Evolutionary conservation across 2,329 filamentous ascomycete species (phyloP), one percentile per base, ranked within the genome.

Genomic region (Tympanopsis confertula): DNA sequence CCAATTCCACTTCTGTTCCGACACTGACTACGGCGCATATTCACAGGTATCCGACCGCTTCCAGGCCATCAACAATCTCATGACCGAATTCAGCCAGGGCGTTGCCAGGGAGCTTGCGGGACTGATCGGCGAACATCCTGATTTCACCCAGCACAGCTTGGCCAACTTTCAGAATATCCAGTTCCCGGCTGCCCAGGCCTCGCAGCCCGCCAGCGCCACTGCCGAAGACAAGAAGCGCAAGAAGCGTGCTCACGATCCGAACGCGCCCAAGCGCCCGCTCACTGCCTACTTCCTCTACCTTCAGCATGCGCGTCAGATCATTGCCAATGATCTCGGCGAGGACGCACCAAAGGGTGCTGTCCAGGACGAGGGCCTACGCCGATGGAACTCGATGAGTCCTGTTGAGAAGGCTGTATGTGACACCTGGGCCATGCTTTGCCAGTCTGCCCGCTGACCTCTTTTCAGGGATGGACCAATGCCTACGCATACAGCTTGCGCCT

Each of bases 271-370:
- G 74, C 79, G 88, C 37, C 88, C 89, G 5, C 62, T 95, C 53
- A 96, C 89, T 4, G 87, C 89, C 2, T 95, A 93, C 68, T 94
- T 96, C 68, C 68, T 95, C 43, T 96, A 87, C 67, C 86, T 94
- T 70, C 83, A 93, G 58, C 81, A 83, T 45, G 86, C 86, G 45
- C 83, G 91, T 36, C 74, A 79, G 37, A 81, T 85, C 55, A 91
- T 96, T 48, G 81, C 84, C 40, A 70, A 68, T 22, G 86, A 93
- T 49, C 71, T 94, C 10, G 84, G 82, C 17, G 56, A 74, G n/a
- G 71, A 77, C 42, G 78, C 80, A 5, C 81, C 82, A 57, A 88
- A 89, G 56, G 86, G 86, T 52, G 86, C 88, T 41, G 84, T 96
- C 36, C 82, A 87, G 54, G 78, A 85, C 42, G 87, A 94, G 61